These are phyloP conservation scores for Hansfordia pulvinata DNA, from an alignment of 2,329 filamentous ascomycete genomes.

Conservation along the genomic window DNA sequence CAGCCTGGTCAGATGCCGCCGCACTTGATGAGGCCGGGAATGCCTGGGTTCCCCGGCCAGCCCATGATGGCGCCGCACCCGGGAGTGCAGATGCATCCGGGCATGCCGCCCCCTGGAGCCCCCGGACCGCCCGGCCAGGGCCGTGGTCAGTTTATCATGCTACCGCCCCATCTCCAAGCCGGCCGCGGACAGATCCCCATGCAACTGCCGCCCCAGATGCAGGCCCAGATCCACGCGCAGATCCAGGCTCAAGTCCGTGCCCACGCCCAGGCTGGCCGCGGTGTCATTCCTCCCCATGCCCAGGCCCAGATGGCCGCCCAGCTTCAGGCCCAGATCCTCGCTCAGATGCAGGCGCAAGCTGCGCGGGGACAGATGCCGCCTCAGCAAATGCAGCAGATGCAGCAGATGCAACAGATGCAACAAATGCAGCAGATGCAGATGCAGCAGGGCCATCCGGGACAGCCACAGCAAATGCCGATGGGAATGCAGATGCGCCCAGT, in stretches of 20 bases:
- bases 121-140: slow-evolving; percentile 7
- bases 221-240: slow-evolving; percentile 5
- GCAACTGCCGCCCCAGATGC: slow-evolving; percentile 1
- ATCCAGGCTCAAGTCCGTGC: slow-evolving; percentile 5
- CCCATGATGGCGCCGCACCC: too few species aligned
- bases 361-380: slow-evolving; percentile 2
- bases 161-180: slow-evolving; percentile 1
- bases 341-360: slow-evolving; percentile 4
- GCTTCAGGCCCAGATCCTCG: slow-evolving; percentile 6
- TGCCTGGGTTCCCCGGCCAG: slow-evolving; percentile 4
- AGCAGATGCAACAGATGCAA: too few species aligned
- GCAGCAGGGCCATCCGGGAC: background rate
- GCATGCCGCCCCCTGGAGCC: slow-evolving; percentile 1
- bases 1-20: slow-evolving; percentile 1
- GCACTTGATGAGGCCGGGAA: background rate
- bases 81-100: slow-evolving; percentile 4
- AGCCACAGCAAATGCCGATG: too few species aligned
- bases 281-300: slow-evolving; percentile 7
- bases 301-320: slow-evolving; percentile 5
- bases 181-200: background rate
- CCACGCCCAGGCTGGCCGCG: slow-evolving; percentile 7
- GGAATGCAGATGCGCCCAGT: too few species aligned
- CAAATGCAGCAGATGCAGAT: too few species aligned
- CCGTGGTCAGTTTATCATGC: slow-evolving; percentile 4
- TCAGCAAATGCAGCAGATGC: too few species aligned